Evolutionary conservation across 225 moss, liverwort and hornwort species (phyloP), one percentile per base, ranked within the genome.

Genomic region (Physcomitrium patens): DNA sequence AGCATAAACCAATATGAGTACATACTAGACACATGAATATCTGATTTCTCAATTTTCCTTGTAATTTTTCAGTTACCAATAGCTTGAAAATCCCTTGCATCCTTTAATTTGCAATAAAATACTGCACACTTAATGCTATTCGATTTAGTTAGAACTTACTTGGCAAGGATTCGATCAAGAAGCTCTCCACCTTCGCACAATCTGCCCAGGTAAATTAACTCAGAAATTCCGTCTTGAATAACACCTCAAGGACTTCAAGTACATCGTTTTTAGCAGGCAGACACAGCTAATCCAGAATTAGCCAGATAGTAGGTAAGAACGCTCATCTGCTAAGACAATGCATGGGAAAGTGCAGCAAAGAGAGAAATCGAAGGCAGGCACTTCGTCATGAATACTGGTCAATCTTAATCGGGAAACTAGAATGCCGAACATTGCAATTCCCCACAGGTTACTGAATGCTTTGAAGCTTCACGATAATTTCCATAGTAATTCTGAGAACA

Each of bases 181-280:
- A 97, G 94, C 72, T 97, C 96, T 56, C 96, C 96, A 23, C 96
- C 96, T 90, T 97, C 96, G 73, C 94, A 97, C 53, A 97, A 87
- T 83, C 92, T 92, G 83, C 70, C 65, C 57, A 79, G 11, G 22
- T 62, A 60, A 80, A 19, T 46, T 0, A 73, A 53, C n/a, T 31
- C 22, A 72, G 3, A 28, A 54, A 14, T 48, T 44, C 68, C 65
- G 80, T 68, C 79, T 24, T 24, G 45, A 18, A 75, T 57, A 75
- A 74, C 64, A 65, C 18, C 0, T 66, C 59, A 26, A 61, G 18
- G 53, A 67, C 17, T 51, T 41, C 14, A 23, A 58, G 20, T 46
- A 24, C 20, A 59, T 41, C 70, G 70, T 67, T 13, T 16, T 61
- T 31, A 28, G 53, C n/a, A 61, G 67, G 11, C 47, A 70, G 45